A percentile compares a stretch with the other conserved stretches of the same genome.
phyloP scores from a whole-genome alignment of 2,329 filamentous ascomycete species.

The Fusarium gaditjirri region DNA sequence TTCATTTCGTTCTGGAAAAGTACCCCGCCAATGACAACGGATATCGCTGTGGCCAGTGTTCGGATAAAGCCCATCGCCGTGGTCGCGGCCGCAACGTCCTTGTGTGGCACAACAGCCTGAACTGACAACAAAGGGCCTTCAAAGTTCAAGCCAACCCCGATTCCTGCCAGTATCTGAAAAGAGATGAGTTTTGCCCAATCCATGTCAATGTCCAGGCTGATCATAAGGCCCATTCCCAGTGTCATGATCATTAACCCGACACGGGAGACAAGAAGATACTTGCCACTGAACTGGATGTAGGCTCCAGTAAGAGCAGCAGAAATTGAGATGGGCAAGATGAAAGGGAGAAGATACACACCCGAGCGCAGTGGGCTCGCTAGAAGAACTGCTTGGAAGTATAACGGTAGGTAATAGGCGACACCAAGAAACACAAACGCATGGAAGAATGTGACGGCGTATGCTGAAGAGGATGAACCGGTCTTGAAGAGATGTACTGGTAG shows the following conservation, averaged over 20 bases:
- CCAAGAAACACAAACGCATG: slow-evolving; percentile 71
- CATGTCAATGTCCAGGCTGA: slow-evolving; percentile 63
- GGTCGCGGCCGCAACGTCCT: slow-evolving; percentile 71
- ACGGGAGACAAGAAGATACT: slow-evolving; percentile 66
- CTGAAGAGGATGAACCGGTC: slow-evolving; percentile 65
- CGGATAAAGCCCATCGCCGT: slow-evolving; percentile 71
- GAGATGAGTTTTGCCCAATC: slow-evolving; percentile 60
- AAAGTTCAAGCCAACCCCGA: slow-evolving; percentile 71
- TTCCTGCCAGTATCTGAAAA: slow-evolving; percentile 69
- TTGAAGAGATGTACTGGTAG: slow-evolving; percentile 73
- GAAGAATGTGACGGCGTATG: slow-evolving; percentile 58
- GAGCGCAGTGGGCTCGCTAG: slow-evolving; percentile 70
- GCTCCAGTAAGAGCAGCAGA: slow-evolving; percentile 55
- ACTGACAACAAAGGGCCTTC: slow-evolving; percentile 71
- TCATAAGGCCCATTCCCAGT: slow-evolving; percentile 67
- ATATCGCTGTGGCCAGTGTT: slow-evolving; percentile 71
- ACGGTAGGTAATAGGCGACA: slow-evolving; percentile 75
- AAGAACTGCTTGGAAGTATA: slow-evolving; percentile 78
- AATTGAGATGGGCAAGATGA: slow-evolving; percentile 61
- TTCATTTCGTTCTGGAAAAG: slow-evolving; percentile 78
- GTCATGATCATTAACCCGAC: slow-evolving; percentile 64
- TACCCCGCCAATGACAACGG: slow-evolving; percentile 74
- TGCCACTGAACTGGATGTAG: slow-evolving; percentile 64
- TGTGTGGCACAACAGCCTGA: slow-evolving; percentile 68
- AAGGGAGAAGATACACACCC: slow-evolving; percentile 70